Evolutionary conservation across 371 early-diverging fungal genomes (phyloP), one percentile per base, ranked within the genome.

Genomic region (Circinella umbellata): DNA sequence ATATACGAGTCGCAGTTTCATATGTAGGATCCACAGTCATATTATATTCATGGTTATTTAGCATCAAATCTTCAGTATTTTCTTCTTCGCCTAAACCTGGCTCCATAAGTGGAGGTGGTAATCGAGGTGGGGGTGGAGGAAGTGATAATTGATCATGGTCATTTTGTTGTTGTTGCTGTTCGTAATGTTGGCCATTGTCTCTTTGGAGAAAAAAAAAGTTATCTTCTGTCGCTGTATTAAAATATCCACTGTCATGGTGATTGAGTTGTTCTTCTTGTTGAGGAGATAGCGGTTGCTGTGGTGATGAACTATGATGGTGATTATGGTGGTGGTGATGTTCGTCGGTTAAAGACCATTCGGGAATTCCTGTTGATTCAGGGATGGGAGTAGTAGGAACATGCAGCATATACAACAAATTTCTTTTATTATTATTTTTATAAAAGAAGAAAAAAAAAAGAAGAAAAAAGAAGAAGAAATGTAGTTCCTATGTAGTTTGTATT

Each of bases 1-100:
- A 84, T 9, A 76, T 78, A 17, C 84, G 80, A 39, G 74, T 76
- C 0, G 81, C 81, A 17, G 76, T 70, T 61, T 81, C 79, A 66
- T 76, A 78, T 9, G 59, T 67, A 15, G 27, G 49, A 49, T 67
- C 68, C 35, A 61, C 48, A 18, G 61, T 38, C 59, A 49, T 18
- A 6, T 35, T n/a, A 42, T 42, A 42, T 9, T 42, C 42, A 34
- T 47, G 36, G 15, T 18, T 34, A 11, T 57, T 20, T 17, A 57
- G 18, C 27, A 27, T 27, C 27, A 27, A 27, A 6, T 59, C 69
- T 37, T 39, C 11, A 8, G 39, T 18, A 4, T 60, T 42, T 8
- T 67, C 67, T 7, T 67, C 62, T 39, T 67, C 38, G 13, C 11
- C 39, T 63, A 13, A n/a, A n/a, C 14, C 9, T 15, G 47, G 18